Percentiles rank a stretch among this genome's conserved stretches.
These are phyloP conservation scores for Geotrichum fermentans DNA, from an alignment of 1,139 yeast species.

Conservation along the genomic window DNA sequence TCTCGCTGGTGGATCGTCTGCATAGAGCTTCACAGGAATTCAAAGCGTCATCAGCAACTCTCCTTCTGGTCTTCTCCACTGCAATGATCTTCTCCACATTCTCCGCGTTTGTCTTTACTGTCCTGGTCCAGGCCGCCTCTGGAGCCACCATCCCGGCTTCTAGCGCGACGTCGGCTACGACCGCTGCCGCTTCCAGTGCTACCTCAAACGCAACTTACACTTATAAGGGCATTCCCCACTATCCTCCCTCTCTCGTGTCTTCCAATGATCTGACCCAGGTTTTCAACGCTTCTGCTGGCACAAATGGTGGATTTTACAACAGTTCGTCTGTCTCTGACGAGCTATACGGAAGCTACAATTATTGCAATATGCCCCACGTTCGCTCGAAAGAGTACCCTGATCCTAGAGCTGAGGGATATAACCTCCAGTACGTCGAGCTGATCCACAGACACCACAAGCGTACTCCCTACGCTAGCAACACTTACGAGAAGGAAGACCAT, in stretches of 20 bases:
- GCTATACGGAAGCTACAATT: constrained; percentile 38
- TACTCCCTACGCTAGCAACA: constrained; percentile 37
- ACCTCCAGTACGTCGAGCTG: constrained; percentile 38
- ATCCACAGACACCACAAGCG: constrained; percentile 43
- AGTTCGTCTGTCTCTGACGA: constrained; percentile 31
- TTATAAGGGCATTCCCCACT: not conserved
- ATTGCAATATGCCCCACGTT: constrained; percentile 43
- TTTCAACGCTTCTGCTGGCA: constrained; percentile 18
- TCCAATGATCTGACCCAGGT: not conserved
- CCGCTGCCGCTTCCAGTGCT: not conserved
- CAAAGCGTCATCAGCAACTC: not conserved
- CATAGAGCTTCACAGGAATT: not conserved
- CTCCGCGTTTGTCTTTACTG: not conserved
- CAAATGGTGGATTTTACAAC: constrained; percentile 33
- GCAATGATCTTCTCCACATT: not conserved
- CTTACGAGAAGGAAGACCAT: constrained; percentile 33
- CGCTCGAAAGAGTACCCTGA: constrained; percentile 30
- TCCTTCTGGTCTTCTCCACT: not conserved
- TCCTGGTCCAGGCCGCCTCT: not conserved
- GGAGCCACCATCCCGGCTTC: not conserved
- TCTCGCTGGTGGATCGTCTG: not conserved
- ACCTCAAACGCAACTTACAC: not conserved
- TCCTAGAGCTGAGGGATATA: constrained; percentile 30
- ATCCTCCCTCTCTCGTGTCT: not conserved
- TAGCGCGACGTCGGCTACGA: not conserved